These are phyloP conservation scores for Uncinocarpus reesii DNA, from an alignment of 2,329 filamentous ascomycete species.

Conservation along the genomic window DNA sequence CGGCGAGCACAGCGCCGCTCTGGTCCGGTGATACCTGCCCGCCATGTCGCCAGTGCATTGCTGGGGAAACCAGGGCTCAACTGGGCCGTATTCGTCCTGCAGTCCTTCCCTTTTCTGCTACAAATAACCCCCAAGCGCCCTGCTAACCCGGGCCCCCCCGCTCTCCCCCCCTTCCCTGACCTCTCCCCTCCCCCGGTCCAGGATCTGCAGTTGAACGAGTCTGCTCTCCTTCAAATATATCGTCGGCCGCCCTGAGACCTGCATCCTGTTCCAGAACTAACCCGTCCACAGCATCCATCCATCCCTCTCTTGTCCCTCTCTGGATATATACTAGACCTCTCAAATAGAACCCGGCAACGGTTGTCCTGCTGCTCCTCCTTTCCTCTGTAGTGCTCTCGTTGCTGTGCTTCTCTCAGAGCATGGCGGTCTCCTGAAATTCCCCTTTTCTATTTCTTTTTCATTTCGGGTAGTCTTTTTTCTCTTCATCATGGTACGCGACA, in stretches of 20 bases:
- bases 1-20: neutral
- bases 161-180: neutral
- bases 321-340: constrained; percentile 4
- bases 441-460: neutral
- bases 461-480: neutral
- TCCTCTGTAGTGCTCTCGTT: neutral
- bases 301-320: neutral
- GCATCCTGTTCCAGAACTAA: neutral
- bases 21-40: neutral
- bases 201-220: neutral
- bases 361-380: neutral
- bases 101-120: too few relatives aligned
- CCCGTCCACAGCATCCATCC: too few relatives aligned
- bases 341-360: constrained; percentile 4
- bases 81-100: too few relatives aligned
- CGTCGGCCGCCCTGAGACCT: constrained; percentile 4
- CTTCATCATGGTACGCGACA: constrained; percentile 12
- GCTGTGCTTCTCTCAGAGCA: neutral
- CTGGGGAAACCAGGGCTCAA: too few relatives aligned
- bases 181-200: neutral
- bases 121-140: constrained; percentile 9
- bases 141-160: constrained; percentile 1
- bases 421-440: constrained; percentile 4
- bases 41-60: neutral
- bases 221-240: constrained; percentile 7